Base-by-base conservation (phyloP, 2,329 filamentous ascomycete genomes). In the Bimuria novae-zelandiae region DNA sequence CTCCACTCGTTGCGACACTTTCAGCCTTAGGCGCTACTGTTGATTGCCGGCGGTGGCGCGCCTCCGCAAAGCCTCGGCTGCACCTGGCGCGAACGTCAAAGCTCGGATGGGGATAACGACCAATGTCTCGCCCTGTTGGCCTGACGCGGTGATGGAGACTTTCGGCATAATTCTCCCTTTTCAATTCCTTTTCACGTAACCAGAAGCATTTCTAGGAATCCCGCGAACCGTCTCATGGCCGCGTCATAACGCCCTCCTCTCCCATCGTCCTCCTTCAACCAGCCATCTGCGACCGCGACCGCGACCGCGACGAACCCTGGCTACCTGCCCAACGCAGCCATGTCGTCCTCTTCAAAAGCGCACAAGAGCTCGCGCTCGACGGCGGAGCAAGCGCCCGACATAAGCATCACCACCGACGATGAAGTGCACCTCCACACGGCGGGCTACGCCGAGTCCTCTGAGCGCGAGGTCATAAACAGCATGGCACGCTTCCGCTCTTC, bases 401-500 rank as follows among this genome's bases (percentile, higher is more conserved):
- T 80, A 37, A 76, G 75, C 62, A 78, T 80, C 55, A 72, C 70
- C 17, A 69, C 78, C 47, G 75, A 75, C 55, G 73, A 77, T 60
- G 62, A 72, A 37, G 71, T 80, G 25, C 70, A 77, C 50, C 70
- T 80, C 29, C 76, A 80, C 51, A 71, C 77, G 4, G 69, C 76
- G 19, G 74, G 75, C 53, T 76, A 77, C 61, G 67, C 72, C 41
- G 67, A 71, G 33, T 63, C 67, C 10, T 63, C 82, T 55, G 89
- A 92, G 63, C 83, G 87, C 68, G 86, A 86, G 17, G 77, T 92
- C 62, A 86, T 93, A 77, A 86, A 88, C 72, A 86, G 92, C 69
- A 94, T 94, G 82, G 89, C 90, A 43, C 89, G 92, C 40, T 97
- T 97, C 73, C 87, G 93, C 52, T 77, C 88, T 51, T 82, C 83